A percentile compares a stretch with the other conserved stretches of the same genome.
Evolutionary conservation across 129 eudicot genomes (phyloP).

Genomic region (Tanacetum coccineum): DNA sequence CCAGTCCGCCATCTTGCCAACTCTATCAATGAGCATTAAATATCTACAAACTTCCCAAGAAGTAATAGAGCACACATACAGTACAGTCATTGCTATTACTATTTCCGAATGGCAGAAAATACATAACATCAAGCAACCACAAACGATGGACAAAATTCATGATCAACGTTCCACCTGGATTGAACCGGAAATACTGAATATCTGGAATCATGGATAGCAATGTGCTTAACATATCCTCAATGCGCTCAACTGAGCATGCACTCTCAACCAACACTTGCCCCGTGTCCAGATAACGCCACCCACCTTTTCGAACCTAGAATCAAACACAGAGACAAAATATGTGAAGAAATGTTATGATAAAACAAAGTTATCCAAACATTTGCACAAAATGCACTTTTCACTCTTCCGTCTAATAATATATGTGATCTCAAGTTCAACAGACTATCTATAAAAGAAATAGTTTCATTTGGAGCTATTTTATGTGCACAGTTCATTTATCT

Average conservation of each 20-base stretch:
- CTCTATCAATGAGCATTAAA: neutral
- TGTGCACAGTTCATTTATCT: neutral
- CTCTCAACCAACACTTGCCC: slow-evolving; percentile 96
- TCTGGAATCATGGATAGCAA: slow-evolving; percentile 91
- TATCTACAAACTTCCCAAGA: slow-evolving; percentile 1
- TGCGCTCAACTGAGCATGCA: slow-evolving; percentile 95
- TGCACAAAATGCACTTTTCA: neutral
- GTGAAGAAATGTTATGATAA: neutral
- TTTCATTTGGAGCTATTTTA: neutral
- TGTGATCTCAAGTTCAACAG: neutral
- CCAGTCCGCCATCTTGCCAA: neutral
- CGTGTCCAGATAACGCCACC: slow-evolving; percentile 94
- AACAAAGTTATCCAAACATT: neutral
- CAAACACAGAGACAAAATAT: neutral
- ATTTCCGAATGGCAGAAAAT: neutral
- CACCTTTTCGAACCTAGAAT: slow-evolving; percentile 75
- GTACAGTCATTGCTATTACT: slow-evolving; percentile 13
- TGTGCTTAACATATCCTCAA: slow-evolving; percentile 82
- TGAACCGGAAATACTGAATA: slow-evolving; percentile 78
- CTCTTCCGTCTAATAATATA: neutral
- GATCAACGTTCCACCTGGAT: slow-evolving; percentile 59
- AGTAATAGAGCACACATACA: neutral
- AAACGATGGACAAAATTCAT: neutral
- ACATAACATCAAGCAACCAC: slow-evolving; percentile 9
- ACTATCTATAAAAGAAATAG: neutral